Percentiles rank a stretch among this genome's conserved stretches.
These are phyloP conservation scores for Fusarium proliferatum DNA, from an alignment of 2,329 filamentous ascomycete genomes.

Conservation along the genomic window DNA sequence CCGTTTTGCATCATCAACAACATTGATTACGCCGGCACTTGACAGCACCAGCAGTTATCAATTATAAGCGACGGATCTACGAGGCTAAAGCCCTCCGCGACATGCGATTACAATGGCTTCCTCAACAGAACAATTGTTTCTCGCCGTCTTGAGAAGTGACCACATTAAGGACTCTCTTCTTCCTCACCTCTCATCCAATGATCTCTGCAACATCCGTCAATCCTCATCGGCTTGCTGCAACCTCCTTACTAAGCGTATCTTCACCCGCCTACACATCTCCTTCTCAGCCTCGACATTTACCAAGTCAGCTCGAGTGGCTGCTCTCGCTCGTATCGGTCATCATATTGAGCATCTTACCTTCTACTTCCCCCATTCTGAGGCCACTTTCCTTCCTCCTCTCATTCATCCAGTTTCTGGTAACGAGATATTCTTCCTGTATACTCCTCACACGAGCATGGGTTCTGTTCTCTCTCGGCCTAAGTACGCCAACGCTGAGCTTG, in stretches of 20 bases:
- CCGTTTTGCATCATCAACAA: constrained; percentile 27
- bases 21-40: background rate
- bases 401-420: constrained; percentile 80
- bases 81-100: constrained; percentile 45
- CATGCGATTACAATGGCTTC: constrained; percentile 66
- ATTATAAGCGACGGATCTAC: constrained; percentile 1
- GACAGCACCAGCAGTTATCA: constrained; percentile 3
- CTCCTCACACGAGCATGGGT: constrained; percentile 75
- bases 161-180: constrained; percentile 63
- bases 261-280: constrained; percentile 74
- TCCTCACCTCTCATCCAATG: constrained; percentile 59
- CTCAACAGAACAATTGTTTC: constrained; percentile 59
- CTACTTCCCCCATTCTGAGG: constrained; percentile 77
- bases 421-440: constrained; percentile 85
- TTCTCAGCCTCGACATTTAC: constrained; percentile 82
- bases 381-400: constrained; percentile 86
- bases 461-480: constrained; percentile 74
- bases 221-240: constrained; percentile 77
- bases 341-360: constrained; percentile 84
- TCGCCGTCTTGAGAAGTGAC: constrained; percentile 66
- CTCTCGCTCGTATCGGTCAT: constrained; percentile 80
- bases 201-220: constrained; percentile 71
- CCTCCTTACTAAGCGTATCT: constrained; percentile 75
- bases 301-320: constrained; percentile 76
- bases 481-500: constrained; percentile 83